phyloP scores from a whole-genome alignment of 768 basidiomycete species.

The Mycena metata region DNA sequence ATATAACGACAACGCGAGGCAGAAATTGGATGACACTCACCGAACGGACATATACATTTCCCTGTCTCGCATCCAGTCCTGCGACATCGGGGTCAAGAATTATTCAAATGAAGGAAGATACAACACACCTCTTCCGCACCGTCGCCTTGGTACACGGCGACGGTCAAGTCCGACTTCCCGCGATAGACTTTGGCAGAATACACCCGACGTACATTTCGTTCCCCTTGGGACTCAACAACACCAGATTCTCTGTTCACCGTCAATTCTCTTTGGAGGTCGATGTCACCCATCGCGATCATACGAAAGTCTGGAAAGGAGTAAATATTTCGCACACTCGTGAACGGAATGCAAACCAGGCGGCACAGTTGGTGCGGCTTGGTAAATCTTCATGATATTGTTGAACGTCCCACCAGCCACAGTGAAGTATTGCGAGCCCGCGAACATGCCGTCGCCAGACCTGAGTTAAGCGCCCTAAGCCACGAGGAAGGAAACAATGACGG shows the following conservation, averaged over 20 bases:
- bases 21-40: too few species aligned
- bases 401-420: neutral
- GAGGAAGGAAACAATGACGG: too few species aligned
- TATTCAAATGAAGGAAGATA: neutral
- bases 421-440: neutral
- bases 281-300: constrained; percentile 2
- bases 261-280: neutral
- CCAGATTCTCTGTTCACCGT: neutral
- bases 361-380: too few species aligned
- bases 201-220: neutral
- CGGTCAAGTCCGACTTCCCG: neutral
- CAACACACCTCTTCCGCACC: constrained; percentile 11
- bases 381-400: neutral
- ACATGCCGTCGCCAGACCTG: neutral
- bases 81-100: neutral
- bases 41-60: neutral
- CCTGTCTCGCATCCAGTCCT: neutral
- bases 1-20: too few species aligned
- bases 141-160: constrained; percentile 8
- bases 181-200: constrained; percentile 5
- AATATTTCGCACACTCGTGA: neutral
- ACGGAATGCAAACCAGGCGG: too few species aligned
- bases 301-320: neutral
- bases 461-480: too few species aligned
- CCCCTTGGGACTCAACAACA: neutral